These are phyloP conservation scores for Clonostachys sp. DNA, from an alignment of 2,329 filamentous ascomycete species.

Conservation along the genomic window DNA sequence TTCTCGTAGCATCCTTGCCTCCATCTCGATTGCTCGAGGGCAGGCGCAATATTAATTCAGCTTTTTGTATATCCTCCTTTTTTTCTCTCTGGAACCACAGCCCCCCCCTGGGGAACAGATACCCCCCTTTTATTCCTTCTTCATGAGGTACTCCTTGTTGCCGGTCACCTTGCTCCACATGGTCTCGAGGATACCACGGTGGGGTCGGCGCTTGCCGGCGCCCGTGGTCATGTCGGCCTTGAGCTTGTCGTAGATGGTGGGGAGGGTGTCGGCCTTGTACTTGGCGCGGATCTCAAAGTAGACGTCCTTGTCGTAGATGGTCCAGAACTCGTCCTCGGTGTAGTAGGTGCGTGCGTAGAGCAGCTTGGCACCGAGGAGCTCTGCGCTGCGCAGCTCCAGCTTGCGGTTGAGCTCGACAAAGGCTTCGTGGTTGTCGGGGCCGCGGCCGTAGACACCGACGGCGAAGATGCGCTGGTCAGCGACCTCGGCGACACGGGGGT, in stretches of 20 bases:
- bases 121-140: slow-evolving; percentile 7
- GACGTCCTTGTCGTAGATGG: slow-evolving; percentile 41
- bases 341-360: slow-evolving; percentile 52
- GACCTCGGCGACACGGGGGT: slow-evolving; percentile 19
- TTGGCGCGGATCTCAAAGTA: slow-evolving; percentile 42
- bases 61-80: too few relatives aligned
- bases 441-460: slow-evolving; percentile 38
- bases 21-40: too few relatives aligned
- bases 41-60: too few relatives aligned
- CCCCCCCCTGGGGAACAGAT: neutral
- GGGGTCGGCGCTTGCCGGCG: slow-evolving; percentile 13
- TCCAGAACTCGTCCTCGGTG: slow-evolving; percentile 47
- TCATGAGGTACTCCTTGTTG: slow-evolving; percentile 18
- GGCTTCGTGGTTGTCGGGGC: slow-evolving; percentile 21
- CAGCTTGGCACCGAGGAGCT: slow-evolving; percentile 49
- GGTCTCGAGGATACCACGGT: slow-evolving; percentile 17
- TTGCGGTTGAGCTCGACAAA: slow-evolving; percentile 42
- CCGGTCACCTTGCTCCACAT: slow-evolving; percentile 19
- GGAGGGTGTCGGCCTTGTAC: slow-evolving; percentile 41
- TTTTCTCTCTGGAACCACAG: too few relatives aligned
- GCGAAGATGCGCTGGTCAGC: slow-evolving; percentile 30
- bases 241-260: slow-evolving; percentile 48
- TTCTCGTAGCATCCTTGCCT: too few relatives aligned
- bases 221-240: slow-evolving; percentile 24
- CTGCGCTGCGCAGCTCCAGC: slow-evolving; percentile 39